Evolutionary conservation across 257 asterid genomes (phyloP), one percentile per base, ranked within the genome.

Genomic region (Handroanthus guayacan): DNA sequence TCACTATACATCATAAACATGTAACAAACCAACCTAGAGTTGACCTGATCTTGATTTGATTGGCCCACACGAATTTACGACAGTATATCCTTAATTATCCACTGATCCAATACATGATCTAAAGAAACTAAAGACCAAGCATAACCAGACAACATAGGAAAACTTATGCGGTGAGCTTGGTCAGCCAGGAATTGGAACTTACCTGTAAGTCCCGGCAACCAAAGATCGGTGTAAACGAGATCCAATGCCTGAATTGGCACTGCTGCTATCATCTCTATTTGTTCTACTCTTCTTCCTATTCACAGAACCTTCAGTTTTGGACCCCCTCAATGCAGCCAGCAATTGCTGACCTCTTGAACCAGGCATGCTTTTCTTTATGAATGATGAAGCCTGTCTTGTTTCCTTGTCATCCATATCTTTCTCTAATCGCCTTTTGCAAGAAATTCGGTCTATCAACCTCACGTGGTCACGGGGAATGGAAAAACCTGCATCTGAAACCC

Each of bases 341-440:
- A 89, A 77, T 75, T 89, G 92, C 81, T 80, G 85, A 31, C 84
- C 86, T 86, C 97, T 89, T 43, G 89, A 57, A 75, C 90, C 82
- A 6, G 56, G 79, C 71, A 89, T 68, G 69, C 43, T 85, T 65
- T 88, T 89, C 86, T 72, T 89, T 69, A 87, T 65, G 16, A 83
- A 69, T 1, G 81, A 62, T 61, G 58, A 56, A 2, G 97, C 98
- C 74, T 87, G 92, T 79, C 76, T 90, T 64, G 72, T 79, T 78
- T 86, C 89, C 58, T 61, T 12, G 77, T 84, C 92, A 51, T 90
- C 96, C 78, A 82, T 78, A 8, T 86, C 89, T 75, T 86, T 86
- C 82, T 77, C 92, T 58, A 86, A 76, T 78, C 87, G 82, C 69
- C 94, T 88, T 75, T 94, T 90, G 94, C 97, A 85, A 36, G 90